These are phyloP conservation scores for Berberis vulgaris DNA, from an alignment of 164 flowering plant genomes.

Conservation along the genomic window DNA sequence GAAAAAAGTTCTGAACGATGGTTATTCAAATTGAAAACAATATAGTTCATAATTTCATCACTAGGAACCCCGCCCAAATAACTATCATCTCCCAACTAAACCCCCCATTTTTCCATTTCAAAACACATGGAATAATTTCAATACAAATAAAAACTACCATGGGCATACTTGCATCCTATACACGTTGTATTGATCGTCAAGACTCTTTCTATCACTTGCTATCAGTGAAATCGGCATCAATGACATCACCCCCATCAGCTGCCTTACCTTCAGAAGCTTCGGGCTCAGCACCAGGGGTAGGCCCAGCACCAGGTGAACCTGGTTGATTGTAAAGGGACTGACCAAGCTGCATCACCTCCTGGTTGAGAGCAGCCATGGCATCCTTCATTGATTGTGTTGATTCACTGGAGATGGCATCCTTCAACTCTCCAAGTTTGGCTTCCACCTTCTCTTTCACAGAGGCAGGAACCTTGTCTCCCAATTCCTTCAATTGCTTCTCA, in stretches of 20 bases:
- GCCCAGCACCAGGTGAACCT: constrained; percentile 37
- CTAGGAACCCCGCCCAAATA: no score
- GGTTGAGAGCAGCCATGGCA: constrained; percentile 60
- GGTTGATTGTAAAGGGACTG: constrained; percentile 61
- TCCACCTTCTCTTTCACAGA: constrained; percentile 58
- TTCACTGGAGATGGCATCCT: constrained; percentile 49
- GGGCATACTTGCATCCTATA: no score
- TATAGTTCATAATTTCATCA: no score
- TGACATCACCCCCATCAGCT: constrained; percentile 44
- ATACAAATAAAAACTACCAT: no score
- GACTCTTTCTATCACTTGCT: not conserved
- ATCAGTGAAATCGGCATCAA: constrained; percentile 23
- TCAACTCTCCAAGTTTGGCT: constrained; percentile 44
- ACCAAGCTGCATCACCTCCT: constrained; percentile 71
- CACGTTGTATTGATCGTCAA: no score
- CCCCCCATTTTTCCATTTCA: no score
- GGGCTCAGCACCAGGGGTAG: constrained; percentile 28
- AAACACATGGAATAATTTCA: no score
- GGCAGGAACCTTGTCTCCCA: constrained; percentile 62
- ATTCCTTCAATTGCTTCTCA: constrained; percentile 61
- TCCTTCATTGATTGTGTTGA: constrained; percentile 54
- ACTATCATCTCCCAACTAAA: no score
- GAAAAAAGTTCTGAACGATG: no score
- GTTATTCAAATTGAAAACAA: no score
- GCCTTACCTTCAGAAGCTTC: constrained; percentile 26